Evolutionary conservation across 2,329 filamentous ascomycete genomes (phyloP).

Genomic region (Beauveria pseudobassiana): DNA sequence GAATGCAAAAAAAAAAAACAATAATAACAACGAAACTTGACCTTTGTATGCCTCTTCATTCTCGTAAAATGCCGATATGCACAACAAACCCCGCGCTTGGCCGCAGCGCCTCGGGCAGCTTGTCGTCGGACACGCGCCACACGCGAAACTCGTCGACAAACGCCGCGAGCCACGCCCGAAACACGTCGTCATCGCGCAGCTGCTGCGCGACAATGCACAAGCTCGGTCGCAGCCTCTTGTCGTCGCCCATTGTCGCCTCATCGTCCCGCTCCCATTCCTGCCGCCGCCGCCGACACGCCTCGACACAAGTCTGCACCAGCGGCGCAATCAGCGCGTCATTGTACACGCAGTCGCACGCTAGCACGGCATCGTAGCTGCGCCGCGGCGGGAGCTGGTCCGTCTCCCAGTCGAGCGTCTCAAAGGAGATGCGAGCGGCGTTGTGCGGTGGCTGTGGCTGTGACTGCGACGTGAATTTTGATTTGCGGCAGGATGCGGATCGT

Average conservation of each 20-base stretch:
- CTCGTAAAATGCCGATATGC: constrained; percentile 62
- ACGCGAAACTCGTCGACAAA: constrained; percentile 61
- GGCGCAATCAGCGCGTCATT: constrained; percentile 80
- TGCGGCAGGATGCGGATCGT: not conserved
- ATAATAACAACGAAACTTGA: not conserved
- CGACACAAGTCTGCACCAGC: constrained; percentile 72
- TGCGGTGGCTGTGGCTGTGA: not conserved
- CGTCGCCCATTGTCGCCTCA: constrained; percentile 1
- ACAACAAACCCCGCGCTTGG: constrained; percentile 70
- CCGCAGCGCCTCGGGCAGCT: constrained; percentile 51
- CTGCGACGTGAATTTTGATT: not conserved
- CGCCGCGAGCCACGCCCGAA: constrained; percentile 68
- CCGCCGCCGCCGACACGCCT: constrained; percentile 57
- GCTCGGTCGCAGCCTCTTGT: not conserved
- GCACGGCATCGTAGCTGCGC: constrained; percentile 58
- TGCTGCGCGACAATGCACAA: constrained; percentile 86
- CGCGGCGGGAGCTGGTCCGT: constrained; percentile 45
- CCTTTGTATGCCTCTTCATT: constrained; percentile 9
- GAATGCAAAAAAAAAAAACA: not conserved
- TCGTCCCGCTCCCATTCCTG: constrained; percentile 7
- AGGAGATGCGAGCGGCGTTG: constrained; percentile 33
- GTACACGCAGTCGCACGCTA: constrained; percentile 93
- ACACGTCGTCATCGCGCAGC: constrained; percentile 75
- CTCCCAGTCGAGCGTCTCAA: constrained; percentile 78
- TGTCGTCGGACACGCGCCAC: constrained; percentile 65